Conservation (phyloP, 176 grass and related monocot species). For the Tillandsia leiboldiana region DNA sequence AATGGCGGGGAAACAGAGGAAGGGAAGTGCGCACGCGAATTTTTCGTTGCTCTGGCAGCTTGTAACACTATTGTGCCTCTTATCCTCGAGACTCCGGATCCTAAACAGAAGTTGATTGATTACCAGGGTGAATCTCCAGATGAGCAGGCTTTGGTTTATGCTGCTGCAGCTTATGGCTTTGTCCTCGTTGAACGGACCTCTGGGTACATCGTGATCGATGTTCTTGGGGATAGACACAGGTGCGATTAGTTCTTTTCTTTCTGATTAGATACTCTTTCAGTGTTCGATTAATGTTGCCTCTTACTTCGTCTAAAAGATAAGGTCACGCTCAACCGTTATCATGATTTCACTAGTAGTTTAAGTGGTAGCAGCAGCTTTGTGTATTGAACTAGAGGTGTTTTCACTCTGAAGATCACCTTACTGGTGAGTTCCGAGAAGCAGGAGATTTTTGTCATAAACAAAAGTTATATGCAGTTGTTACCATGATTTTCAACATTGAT, state of each 20-base stretch:
- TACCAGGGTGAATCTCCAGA: constrained; percentile 92
- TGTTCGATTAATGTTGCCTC: neutral
- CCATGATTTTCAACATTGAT: neutral
- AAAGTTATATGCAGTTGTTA: neutral
- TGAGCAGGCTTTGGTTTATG: constrained; percentile 80
- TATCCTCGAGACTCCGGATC: constrained; percentile 45
- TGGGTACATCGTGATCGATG: constrained; percentile 57
- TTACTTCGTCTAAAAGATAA: neutral
- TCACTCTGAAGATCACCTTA: neutral
- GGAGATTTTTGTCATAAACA: neutral
- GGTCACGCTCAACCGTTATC: neutral
- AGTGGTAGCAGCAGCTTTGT: neutral
- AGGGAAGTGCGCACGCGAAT: constrained; percentile 38
- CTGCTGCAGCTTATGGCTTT: constrained; percentile 78
- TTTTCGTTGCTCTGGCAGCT: constrained; percentile 61
- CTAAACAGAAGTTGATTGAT: constrained; percentile 61
- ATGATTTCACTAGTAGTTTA: neutral
- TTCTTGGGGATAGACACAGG: constrained; percentile 71
- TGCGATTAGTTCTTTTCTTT: constrained; percentile 23
- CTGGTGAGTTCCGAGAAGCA: neutral
- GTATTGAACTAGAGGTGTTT: neutral
- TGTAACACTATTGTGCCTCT: constrained; percentile 85
- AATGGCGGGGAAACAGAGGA: constrained; percentile 31
- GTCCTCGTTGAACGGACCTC: constrained; percentile 77
- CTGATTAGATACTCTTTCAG: constrained; percentile 4